Percentiles rank a stretch among this genome's conserved stretches.
These are phyloP conservation scores for Adenanthera pavonina DNA, from an alignment of 306 rosid species.

Conservation along the genomic window DNA sequence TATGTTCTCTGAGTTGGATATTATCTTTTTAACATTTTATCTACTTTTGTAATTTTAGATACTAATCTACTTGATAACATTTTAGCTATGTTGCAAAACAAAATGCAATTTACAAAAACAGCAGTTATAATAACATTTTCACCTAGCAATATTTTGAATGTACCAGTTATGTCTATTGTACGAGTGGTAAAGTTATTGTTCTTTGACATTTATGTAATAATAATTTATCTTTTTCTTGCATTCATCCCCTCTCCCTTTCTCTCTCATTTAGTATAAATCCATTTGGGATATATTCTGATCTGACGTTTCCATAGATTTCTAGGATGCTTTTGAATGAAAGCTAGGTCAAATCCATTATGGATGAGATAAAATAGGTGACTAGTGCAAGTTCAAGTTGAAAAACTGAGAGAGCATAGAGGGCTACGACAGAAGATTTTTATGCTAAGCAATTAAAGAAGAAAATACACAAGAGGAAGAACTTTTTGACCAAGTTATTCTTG, in stretches of 20 bases:
- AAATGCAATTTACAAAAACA: too few relatives aligned
- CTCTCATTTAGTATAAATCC: conserved; percentile 6
- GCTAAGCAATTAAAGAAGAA: conserved; percentile 97
- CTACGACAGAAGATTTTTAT: conserved; percentile 95
- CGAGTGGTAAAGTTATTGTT: not conserved
- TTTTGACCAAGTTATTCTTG: conserved; percentile 87
- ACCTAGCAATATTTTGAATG: not conserved
- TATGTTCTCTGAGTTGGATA: not conserved
- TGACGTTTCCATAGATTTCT: conserved; percentile 62
- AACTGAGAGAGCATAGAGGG: conserved; percentile 82
- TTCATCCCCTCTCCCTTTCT: not conserved
- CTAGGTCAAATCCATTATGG: conserved; percentile 84
- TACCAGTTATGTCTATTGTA: not conserved
- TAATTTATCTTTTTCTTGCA: not conserved
- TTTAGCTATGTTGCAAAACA: too few relatives aligned
- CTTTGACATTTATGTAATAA: not conserved
- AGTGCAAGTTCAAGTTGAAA: conserved; percentile 96
- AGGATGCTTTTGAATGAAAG: conserved; percentile 88
- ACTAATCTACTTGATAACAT: too few relatives aligned
- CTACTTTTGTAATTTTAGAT: too few relatives aligned
- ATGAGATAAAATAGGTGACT: conserved; percentile 89
- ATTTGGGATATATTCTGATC: conserved; percentile 8
- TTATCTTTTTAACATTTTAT: too few relatives aligned
- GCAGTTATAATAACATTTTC: not conserved
- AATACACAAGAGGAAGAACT: conserved; percentile 99